A percentile compares a stretch with the other conserved stretches of the same genome.
phyloP scores from a whole-genome alignment of 192 early-diverging fungal genomes.

The Podila minutissima region DNA sequence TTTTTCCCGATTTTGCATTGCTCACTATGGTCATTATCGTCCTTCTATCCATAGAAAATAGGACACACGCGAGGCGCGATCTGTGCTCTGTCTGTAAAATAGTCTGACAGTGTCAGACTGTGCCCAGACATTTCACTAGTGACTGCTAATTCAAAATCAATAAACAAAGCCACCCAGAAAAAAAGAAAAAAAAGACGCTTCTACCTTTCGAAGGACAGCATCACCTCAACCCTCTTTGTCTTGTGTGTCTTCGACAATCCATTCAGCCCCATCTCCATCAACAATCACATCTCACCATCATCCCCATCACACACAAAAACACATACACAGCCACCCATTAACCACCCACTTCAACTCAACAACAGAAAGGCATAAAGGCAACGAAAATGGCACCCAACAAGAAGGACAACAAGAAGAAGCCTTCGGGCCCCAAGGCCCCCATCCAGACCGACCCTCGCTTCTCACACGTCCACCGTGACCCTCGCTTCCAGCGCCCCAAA shows the following conservation, averaged over 20 bases:
- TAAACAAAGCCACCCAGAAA: too few species aligned
- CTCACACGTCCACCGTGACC: conserved; percentile 80
- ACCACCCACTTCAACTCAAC: not conserved
- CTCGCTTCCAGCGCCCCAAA: conserved; percentile 77
- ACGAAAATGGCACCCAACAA: conserved; percentile 25
- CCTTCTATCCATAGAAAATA: too few species aligned
- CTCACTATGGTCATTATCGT: too few species aligned
- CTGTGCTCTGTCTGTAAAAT: too few species aligned
- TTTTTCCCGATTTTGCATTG: too few species aligned
- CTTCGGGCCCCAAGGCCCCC: not conserved
- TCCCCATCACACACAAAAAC: too few species aligned
- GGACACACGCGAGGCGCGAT: too few species aligned
- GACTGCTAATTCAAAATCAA: not conserved
- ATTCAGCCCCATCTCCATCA: not conserved
- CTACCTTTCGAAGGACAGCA: not conserved
- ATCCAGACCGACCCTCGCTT: conserved; percentile 80
- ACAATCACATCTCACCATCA: not conserved
- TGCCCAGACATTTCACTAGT: too few species aligned
- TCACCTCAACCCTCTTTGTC: not conserved
- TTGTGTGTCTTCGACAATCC: not conserved
- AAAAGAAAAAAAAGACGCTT: conserved; percentile 6
- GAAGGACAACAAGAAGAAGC: conserved; percentile 33
- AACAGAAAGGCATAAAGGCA: not conserved
- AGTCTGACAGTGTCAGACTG: too few species aligned
- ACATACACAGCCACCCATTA: too few species aligned